phyloP scores from a whole-genome alignment of 2,329 filamentous ascomycete genomes.

The Fusarium chlamydosporum region DNA sequence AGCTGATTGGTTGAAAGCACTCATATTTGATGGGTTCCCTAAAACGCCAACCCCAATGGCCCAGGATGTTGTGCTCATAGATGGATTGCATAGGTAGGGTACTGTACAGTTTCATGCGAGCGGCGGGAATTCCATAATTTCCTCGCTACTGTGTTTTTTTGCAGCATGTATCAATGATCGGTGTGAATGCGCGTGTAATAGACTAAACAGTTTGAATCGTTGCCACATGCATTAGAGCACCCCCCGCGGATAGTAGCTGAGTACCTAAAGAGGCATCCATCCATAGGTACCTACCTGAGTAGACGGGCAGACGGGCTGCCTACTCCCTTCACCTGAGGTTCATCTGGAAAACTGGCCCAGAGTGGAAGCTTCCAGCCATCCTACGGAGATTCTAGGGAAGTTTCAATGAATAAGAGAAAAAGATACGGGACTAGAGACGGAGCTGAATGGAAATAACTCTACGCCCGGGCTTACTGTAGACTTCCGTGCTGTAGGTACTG shows the following conservation, averaged over 20 bases:
- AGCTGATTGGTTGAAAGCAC: constrained; percentile 35
- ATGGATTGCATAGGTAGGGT: constrained; percentile 24
- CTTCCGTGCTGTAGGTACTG: constrained; percentile 4
- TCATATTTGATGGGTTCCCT: constrained; percentile 39
- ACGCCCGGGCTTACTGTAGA: constrained; percentile 2
- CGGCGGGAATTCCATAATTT: constrained; percentile 27
- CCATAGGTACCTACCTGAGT: too few relatives aligned
- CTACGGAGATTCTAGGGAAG: constrained; percentile 38
- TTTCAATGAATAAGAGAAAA: constrained; percentile 39
- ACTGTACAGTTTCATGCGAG: constrained; percentile 21
- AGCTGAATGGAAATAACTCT: constrained; percentile 16
- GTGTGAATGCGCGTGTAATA: constrained; percentile 39
- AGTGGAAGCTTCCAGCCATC: constrained; percentile 9
- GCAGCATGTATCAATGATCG: constrained; percentile 39
- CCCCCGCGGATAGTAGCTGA: constrained; percentile 18
- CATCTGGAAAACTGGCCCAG: constrained; percentile 4
- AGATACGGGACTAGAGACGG: constrained; percentile 24
- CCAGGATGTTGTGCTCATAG: constrained; percentile 29
- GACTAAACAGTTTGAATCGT: constrained; percentile 36
- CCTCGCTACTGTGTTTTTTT: constrained; percentile 16
- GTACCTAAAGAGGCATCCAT: constrained; percentile 15
- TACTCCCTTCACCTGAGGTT: constrained; percentile 24
- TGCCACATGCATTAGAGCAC: constrained; percentile 35
- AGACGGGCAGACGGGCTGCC: too few relatives aligned
- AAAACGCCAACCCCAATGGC: constrained; percentile 27